Percentiles rank a stretch among this genome's conserved stretches.
These are phyloP conservation scores for Trichoderma sp. DNA, from an alignment of 2,329 filamentous ascomycete species.

Conservation along the genomic window DNA sequence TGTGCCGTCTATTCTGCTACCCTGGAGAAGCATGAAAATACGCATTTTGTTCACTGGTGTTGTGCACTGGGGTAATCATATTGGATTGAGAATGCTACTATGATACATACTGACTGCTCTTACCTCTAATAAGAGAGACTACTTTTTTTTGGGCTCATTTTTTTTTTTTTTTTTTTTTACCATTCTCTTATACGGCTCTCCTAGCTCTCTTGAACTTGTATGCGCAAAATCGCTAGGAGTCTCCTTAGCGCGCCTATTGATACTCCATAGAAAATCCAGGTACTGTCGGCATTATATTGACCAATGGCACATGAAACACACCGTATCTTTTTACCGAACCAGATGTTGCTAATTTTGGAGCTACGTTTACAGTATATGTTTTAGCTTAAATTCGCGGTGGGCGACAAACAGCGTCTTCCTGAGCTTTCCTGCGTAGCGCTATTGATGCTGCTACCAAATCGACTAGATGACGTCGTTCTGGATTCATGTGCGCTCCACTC, in stretches of 20 bases:
- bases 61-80: neutral
- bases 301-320: constrained; percentile 17
- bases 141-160: neutral
- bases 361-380: neutral
- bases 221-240: neutral
- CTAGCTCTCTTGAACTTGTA: neutral
- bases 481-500: neutral
- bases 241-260: neutral
- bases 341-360: neutral
- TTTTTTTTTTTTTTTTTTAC: neutral
- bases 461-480: neutral
- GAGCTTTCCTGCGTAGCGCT: neutral
- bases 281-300: neutral
- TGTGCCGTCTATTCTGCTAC: neutral
- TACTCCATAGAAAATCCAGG: neutral
- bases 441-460: neutral
- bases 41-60: neutral
- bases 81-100: neutral
- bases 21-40: neutral
- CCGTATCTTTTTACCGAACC: constrained; percentile 1
- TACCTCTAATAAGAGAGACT: neutral
- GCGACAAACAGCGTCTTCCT: neutral
- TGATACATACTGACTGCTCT: neutral
- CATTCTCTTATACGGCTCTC: no score
- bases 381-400: neutral